These are phyloP conservation scores for Candida gorgasii DNA, from an alignment of 805 yeast genomes.

Conservation along the genomic window DNA sequence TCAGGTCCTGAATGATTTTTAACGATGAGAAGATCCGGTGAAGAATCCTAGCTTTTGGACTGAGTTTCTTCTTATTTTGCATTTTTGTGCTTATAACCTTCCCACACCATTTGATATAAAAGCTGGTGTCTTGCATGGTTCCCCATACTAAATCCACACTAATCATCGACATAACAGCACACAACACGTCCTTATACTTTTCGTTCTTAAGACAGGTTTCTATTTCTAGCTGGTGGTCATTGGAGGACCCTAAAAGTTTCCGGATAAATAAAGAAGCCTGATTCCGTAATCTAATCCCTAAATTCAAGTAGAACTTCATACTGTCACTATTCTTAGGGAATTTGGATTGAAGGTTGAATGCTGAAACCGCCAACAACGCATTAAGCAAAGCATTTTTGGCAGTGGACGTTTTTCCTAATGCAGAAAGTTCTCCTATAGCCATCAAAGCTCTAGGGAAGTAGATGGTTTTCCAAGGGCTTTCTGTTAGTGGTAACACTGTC, in stretches of 20 bases:
- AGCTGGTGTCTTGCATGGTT: slow-evolving; percentile 79
- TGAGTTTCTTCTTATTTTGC: slow-evolving; percentile 60
- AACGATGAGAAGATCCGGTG: slow-evolving; percentile 78
- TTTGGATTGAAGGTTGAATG: slow-evolving; percentile 75
- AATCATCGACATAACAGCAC: slow-evolving; percentile 83
- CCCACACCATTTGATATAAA: slow-evolving; percentile 76
- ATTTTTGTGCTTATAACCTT: slow-evolving; percentile 69
- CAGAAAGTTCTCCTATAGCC: slow-evolving; percentile 80
- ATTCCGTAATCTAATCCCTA: slow-evolving; percentile 72
- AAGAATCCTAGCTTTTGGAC: slow-evolving; percentile 72
- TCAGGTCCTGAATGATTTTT: slow-evolving; percentile 75
- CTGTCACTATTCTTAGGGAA: slow-evolving; percentile 64
- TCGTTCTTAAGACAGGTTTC: slow-evolving; percentile 51
- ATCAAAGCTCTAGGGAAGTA: slow-evolving; percentile 79
- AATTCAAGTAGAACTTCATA: slow-evolving; percentile 66
- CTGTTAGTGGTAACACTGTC: slow-evolving; percentile 69
- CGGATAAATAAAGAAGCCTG: slow-evolving; percentile 73
- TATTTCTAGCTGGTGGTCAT: slow-evolving; percentile 34
- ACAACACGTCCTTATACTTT: slow-evolving; percentile 79
- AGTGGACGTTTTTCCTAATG: slow-evolving; percentile 70
- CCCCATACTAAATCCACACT: slow-evolving; percentile 91
- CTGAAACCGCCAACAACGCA: slow-evolving; percentile 78
- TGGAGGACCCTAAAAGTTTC: slow-evolving; percentile 45
- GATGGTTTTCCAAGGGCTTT: slow-evolving; percentile 87
- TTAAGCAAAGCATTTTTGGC: slow-evolving; percentile 78